phyloP scores from a whole-genome alignment of 2,329 filamentous ascomycete species.

The Paraconiothyrium sp. region DNA sequence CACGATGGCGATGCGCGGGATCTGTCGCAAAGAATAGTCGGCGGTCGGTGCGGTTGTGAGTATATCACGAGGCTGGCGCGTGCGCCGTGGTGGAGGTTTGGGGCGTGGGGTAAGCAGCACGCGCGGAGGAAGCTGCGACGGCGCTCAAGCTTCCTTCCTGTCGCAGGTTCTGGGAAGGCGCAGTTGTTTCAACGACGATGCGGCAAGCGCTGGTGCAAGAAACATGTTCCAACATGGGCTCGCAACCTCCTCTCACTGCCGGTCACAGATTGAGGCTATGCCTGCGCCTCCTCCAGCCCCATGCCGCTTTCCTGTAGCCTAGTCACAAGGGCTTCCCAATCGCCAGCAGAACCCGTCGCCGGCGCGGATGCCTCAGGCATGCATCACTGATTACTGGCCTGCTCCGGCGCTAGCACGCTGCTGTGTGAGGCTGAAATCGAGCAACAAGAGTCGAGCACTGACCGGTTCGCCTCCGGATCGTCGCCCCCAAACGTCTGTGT shows the following conservation, averaged over 20 bases:
- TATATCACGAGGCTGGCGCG: conserved; percentile 38
- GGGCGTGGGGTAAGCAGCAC: conserved; percentile 17
- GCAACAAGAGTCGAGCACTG: conserved; percentile 29
- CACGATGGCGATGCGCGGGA: conserved; percentile 33
- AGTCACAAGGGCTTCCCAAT: conserved; percentile 14
- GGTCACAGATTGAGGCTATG: conserved; percentile 24
- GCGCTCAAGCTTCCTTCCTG: conserved; percentile 29
- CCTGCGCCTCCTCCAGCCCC: conserved; percentile 11
- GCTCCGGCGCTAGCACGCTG: conserved; percentile 23
- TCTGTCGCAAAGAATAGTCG: conserved; percentile 21
- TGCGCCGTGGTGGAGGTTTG: conserved; percentile 20
- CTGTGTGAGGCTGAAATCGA: conserved; percentile 35
- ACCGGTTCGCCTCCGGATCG: conserved; percentile 28
- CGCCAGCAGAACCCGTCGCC: conserved; percentile 30
- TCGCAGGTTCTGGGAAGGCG: conserved; percentile 26
- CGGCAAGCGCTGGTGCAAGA: conserved; percentile 29
- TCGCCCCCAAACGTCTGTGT: conserved; percentile 21
- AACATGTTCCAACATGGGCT: conserved; percentile 24
- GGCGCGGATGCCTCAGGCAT: conserved; percentile 30
- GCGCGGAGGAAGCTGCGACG: conserved; percentile 20
- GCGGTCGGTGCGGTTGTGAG: conserved; percentile 20
- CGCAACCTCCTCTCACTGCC: conserved; percentile 7
- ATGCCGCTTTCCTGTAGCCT: conserved; percentile 14
- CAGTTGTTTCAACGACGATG: conserved; percentile 31
- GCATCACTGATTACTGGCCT: conserved; percentile 15